Percentiles rank a stretch among this genome's conserved stretches.
Evolutionary conservation across 805 yeast species (phyloP).

Genomic region (Schwanniomyces vanrijiae): DNA sequence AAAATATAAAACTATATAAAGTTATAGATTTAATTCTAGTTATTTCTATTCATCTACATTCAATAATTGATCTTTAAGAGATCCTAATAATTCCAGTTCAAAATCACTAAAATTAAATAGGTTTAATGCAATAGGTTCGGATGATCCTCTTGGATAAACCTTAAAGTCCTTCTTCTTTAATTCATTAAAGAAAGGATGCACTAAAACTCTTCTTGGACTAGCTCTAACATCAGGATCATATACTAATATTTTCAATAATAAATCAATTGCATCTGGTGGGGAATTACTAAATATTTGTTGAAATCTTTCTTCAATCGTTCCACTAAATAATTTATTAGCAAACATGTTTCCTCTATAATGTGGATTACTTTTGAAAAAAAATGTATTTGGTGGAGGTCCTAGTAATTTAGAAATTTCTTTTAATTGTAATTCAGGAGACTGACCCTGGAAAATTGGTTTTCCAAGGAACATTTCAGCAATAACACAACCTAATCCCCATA

Average conservation of each 20-base stretch:
- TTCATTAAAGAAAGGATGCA: conserved; percentile 89
- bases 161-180: conserved; percentile 57
- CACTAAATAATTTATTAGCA: conserved; percentile 60
- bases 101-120: conserved; percentile 72
- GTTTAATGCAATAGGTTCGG: conserved; percentile 38
- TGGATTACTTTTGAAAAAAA: conserved; percentile 73
- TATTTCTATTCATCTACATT: not conserved
- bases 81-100: conserved; percentile 55
- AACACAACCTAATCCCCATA: conserved; percentile 98
- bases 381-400: conserved; percentile 79
- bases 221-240: conserved; percentile 87
- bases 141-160: conserved; percentile 55
- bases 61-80: conserved; percentile 33
- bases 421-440: conserved; percentile 81
- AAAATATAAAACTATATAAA: not conserved
- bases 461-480: conserved; percentile 93
- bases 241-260: conserved; percentile 76
- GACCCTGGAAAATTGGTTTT: conserved; percentile 93
- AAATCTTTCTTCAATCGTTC: conserved; percentile 52
- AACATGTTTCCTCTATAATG: conserved; percentile 74
- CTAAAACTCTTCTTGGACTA: conserved; percentile 76
- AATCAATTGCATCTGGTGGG: conserved; percentile 82
- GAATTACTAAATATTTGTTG: conserved; percentile 59
- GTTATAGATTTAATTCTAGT: not conserved
- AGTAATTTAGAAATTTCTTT: conserved; percentile 86